Conservation (phyloP, 2,329 filamentous ascomycete species). For the Fusarium dimerum region DNA sequence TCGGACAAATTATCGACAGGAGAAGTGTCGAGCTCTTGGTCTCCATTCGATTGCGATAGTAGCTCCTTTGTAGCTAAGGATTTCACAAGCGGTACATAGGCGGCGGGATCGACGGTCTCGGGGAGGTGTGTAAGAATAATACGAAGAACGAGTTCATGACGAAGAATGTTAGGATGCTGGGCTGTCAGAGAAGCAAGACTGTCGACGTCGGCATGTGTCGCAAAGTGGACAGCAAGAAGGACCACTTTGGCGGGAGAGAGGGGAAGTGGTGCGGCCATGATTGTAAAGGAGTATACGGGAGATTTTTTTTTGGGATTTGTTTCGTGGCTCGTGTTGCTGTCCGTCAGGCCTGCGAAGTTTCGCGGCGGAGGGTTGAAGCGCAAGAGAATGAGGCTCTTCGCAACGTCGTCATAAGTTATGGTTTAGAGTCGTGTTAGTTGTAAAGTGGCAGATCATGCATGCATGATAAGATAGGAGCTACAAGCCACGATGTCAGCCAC, state of each 20-base stretch:
- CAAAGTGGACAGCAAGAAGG: conserved; percentile 71
- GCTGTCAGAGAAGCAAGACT: conserved; percentile 62
- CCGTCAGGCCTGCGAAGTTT: not conserved
- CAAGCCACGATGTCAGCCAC: conserved; percentile 7
- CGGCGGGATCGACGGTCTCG: conserved; percentile 64
- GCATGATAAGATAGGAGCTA: conserved; percentile 6
- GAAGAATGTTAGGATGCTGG: conserved; percentile 57
- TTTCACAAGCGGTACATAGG: conserved; percentile 63
- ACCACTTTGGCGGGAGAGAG: conserved; percentile 69
- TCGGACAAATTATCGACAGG: conserved; percentile 60
- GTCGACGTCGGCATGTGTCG: conserved; percentile 64
- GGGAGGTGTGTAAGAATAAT: conserved; percentile 78
- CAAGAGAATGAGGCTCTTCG: not conserved
- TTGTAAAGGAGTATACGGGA: not conserved
- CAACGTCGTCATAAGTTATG: conserved; percentile 9
- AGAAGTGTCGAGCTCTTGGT: conserved; percentile 54
- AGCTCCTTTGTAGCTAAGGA: conserved; percentile 54
- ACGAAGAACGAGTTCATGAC: conserved; percentile 65
- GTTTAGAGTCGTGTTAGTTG: conserved; percentile 9
- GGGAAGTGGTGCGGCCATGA: conserved; percentile 28
- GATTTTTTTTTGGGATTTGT: not conserved
- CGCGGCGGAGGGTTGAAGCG: not conserved
- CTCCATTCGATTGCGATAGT: conserved; percentile 37
- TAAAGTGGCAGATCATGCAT: conserved; percentile 16
- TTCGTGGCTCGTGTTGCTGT: not conserved